Percentiles rank a stretch among this genome's conserved stretches.
Evolutionary conservation across 2,329 filamentous ascomycete genomes (phyloP).

Genomic region (Amylocarpus encephaloides): DNA sequence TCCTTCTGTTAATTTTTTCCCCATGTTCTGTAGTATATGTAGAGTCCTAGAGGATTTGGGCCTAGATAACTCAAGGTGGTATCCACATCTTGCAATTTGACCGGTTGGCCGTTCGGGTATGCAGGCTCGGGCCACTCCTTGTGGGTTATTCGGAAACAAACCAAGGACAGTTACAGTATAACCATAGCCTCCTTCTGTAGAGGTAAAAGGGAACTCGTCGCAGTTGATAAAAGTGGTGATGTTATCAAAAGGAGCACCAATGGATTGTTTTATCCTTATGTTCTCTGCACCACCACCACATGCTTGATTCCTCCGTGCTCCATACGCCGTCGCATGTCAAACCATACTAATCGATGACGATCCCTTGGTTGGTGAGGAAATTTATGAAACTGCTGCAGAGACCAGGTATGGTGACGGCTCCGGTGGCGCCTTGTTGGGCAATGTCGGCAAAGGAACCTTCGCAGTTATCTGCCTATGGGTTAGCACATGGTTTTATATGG

Average conservation of each 20-base stretch:
- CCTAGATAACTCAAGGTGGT: too few species aligned
- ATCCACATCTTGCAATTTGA: too few species aligned
- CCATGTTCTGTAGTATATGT: too few species aligned
- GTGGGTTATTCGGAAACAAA: not conserved
- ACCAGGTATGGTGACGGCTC: not conserved
- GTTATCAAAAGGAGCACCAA: not conserved
- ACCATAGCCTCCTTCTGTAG: not conserved
- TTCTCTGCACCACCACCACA: not conserved
- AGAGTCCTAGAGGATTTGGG: too few species aligned
- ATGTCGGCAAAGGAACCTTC: not conserved
- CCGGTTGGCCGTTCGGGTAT: not conserved
- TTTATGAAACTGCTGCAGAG: not conserved
- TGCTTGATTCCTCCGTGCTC: not conserved
- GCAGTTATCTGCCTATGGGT: not conserved
- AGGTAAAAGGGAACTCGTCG: not conserved
- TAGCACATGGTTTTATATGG: not conserved
- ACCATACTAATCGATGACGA: not conserved
- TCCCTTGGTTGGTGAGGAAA: not conserved
- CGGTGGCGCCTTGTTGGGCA: not conserved
- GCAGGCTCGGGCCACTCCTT: not conserved
- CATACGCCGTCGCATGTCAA: not conserved
- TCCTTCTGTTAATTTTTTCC: too few species aligned
- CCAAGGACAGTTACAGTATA: not conserved
- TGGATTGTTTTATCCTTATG: not conserved
- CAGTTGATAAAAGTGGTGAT: not conserved